Evolutionary conservation across 257 asterid species (phyloP).

Genomic region (Scutellaria barbata): DNA sequence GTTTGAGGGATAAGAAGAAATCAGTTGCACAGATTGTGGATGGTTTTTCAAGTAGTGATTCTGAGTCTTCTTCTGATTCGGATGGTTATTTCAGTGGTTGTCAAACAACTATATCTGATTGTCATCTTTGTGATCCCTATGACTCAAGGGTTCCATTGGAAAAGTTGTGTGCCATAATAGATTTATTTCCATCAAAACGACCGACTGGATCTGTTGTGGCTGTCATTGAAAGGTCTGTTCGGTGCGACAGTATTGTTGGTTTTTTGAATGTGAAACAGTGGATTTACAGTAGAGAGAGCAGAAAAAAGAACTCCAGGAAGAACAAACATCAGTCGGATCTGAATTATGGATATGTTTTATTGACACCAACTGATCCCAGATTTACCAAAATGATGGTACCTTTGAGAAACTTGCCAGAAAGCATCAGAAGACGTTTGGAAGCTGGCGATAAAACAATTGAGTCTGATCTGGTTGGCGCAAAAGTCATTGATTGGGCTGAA

Average conservation of each 20-base stretch:
- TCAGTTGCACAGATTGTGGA: conserved; percentile 34
- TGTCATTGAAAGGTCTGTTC: conserved; percentile 60
- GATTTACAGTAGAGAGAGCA: conserved; percentile 52
- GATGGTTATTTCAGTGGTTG: conserved; percentile 36
- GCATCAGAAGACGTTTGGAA: conserved; percentile 60
- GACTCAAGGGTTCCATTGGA: conserved; percentile 49
- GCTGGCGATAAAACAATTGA: conserved; percentile 69
- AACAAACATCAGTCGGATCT: conserved; percentile 46
- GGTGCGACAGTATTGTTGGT: conserved; percentile 69
- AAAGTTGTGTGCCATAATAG: conserved; percentile 48
- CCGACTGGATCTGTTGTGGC: conserved; percentile 92
- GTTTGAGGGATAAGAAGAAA: conserved; percentile 54
- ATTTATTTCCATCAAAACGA: conserved; percentile 67
- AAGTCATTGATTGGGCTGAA: conserved; percentile 75
- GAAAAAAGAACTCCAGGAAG: conserved; percentile 56
- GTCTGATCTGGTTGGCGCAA: conserved; percentile 75
- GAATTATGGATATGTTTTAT: conserved; percentile 50
- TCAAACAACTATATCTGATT: conserved; percentile 35
- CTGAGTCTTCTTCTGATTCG: too few species aligned
- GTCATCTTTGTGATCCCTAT: conserved; percentile 6
- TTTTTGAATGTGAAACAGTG: conserved; percentile 74
- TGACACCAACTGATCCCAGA: conserved; percentile 74
- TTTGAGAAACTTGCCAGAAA: conserved; percentile 56
- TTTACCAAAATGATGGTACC: conserved; percentile 77
- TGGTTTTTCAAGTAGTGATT: conserved; percentile 31